A percentile compares a stretch with the other conserved stretches of the same genome.
These are phyloP conservation scores for Neobulgaria alba DNA, from an alignment of 2,329 filamentous ascomycete genomes.

Conservation along the genomic window DNA sequence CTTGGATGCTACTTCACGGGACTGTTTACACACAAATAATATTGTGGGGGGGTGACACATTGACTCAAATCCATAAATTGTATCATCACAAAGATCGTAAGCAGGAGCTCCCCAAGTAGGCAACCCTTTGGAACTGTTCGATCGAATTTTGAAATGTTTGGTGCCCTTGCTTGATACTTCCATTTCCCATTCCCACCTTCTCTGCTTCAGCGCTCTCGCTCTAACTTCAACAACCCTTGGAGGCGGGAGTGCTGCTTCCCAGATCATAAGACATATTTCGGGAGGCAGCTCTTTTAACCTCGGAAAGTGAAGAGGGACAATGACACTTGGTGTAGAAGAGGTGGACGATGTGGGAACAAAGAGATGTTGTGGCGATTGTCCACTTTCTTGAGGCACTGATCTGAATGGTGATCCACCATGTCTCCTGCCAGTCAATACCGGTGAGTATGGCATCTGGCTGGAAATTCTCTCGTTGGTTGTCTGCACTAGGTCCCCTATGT, in stretches of 20 bases:
- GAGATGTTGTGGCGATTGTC: too few species aligned
- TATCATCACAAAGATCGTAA: not conserved
- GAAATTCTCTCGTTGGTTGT: too few species aligned
- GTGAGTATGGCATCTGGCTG: too few species aligned
- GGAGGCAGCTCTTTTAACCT: too few species aligned
- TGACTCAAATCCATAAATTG: not conserved
- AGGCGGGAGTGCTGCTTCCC: not conserved
- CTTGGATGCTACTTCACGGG: not conserved
- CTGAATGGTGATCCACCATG: too few species aligned
- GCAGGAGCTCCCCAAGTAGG: not conserved
- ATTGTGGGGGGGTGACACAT: not conserved
- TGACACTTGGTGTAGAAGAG: too few species aligned
- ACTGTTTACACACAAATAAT: not conserved
- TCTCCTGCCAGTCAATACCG: too few species aligned
- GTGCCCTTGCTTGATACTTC: not conserved
- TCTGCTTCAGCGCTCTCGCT: not conserved
- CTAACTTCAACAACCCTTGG: not conserved
- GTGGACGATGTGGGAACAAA: too few species aligned
- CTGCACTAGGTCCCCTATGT: too few species aligned
- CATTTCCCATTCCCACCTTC: not conserved
- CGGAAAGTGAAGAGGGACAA: too few species aligned
- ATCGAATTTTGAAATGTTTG: not conserved
- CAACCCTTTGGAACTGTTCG: not conserved
- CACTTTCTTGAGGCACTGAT: too few species aligned
- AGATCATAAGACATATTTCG: conserved; percentile 1